These are phyloP conservation scores for Mangifera indica DNA, from an alignment of 345 rosid genomes.

Conservation along the genomic window DNA sequence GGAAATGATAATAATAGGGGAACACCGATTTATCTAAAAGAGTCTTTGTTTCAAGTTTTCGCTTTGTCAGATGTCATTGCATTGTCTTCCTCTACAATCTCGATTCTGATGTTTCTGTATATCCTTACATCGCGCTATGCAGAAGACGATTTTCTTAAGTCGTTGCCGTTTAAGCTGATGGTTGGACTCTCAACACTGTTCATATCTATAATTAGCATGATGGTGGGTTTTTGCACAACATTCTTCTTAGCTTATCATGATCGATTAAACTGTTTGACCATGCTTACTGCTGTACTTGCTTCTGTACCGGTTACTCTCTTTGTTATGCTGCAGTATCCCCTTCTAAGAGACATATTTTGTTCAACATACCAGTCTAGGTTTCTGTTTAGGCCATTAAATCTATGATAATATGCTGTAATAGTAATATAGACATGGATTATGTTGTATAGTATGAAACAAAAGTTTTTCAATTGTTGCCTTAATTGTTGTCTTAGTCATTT, in stretches of 20 bases:
- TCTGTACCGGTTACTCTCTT: neutral
- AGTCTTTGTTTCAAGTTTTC: slow-evolving; percentile 1
- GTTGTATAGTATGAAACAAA: too few species aligned
- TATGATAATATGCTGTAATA: too few species aligned
- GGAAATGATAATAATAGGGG: neutral
- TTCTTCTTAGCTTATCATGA: neutral
- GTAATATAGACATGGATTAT: too few species aligned
- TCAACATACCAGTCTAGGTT: neutral
- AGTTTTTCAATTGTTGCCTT: too few species aligned
- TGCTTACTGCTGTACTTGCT: neutral
- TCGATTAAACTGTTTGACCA: neutral
- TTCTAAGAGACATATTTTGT: neutral
- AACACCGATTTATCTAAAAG: neutral
- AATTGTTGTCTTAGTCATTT: too few species aligned
- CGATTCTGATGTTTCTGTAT: neutral
- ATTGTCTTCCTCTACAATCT: neutral
- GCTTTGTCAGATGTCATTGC: neutral
- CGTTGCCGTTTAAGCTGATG: neutral
- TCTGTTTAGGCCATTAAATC: neutral
- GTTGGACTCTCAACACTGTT: neutral
- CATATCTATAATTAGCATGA: slow-evolving; percentile 5
- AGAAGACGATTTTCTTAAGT: neutral
- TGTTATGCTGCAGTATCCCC: neutral
- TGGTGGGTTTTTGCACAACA: neutral
- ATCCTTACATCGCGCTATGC: neutral